Evolutionary conservation across 2,329 filamentous ascomycete species (phyloP), one percentile per base, ranked within the genome.

Genomic region (Colletotrichum sp.): DNA sequence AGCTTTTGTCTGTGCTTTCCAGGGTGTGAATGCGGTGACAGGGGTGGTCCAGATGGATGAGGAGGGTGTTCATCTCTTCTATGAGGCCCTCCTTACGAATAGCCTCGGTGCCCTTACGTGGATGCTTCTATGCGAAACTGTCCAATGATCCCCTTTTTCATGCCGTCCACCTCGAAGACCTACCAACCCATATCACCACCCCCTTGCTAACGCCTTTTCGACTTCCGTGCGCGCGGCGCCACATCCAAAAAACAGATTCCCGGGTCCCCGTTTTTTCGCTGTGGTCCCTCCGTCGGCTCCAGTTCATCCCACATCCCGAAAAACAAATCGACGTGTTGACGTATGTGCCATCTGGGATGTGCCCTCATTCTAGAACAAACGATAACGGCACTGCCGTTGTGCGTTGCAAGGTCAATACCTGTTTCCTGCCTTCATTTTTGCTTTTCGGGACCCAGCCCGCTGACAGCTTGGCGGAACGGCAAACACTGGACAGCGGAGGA

Each of bases 261-360:
- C 44, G 44, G 44, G n/a, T 21, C 44, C 44, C n/a, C 44, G n/a
- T 52, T 52, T 49, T 52, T 52, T 21, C 5, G 5, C 18, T 49
- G 18, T 52, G 44, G 7, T 6, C 28, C 70, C 34, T 63, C 24
- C 30, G 18, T 21, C 34, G 21, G 16, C 12, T 26, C 60, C 34
- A n/a, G 52, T 55, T 71, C 36, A 65, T 75, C 60, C 72, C 68
- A 72, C 68, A 75, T 75, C 16, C 68, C 62, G 62, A 66, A 60
- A 65, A 49, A 66, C 26, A 26, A 65, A 16, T 24, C 52, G 21
- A 18, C 8, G 39, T 52, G n/a, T 32, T 67, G 49, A 66, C 52
- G 62, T 49, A 30, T 32, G 36, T 13, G 55, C 49, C 34, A 21
- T 12, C 60, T 15, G 49, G 59, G 49, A 59, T 65, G 34, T 49